phyloP scores from a whole-genome alignment of 78 protist genomes.

The Planoprotostelium fungivorum region DNA sequence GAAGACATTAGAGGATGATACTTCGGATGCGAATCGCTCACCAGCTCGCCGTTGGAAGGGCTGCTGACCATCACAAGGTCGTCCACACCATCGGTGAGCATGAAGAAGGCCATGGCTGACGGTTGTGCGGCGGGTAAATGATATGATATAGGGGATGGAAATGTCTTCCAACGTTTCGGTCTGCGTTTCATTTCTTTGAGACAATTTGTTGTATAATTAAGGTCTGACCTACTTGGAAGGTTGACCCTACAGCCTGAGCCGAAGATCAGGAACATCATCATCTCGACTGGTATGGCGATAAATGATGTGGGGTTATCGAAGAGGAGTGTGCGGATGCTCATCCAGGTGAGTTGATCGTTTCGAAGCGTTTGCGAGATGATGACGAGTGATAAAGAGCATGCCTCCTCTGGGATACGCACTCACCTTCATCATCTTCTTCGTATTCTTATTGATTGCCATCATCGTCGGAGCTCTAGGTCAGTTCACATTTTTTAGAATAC shows the following conservation, averaged over 20 bases:
- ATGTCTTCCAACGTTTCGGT: too few species aligned
- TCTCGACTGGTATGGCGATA: too few species aligned
- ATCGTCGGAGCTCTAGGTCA: background rate
- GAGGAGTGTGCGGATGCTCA: background rate
- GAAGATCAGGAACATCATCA: too few species aligned
- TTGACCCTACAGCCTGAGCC: too few species aligned
- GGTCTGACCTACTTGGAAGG: too few species aligned
- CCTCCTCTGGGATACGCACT: background rate
- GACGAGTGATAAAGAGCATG: background rate
- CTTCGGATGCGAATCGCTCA: background rate
- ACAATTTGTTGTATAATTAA: too few species aligned
- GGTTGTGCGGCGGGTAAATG: background rate
- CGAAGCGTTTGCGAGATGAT: background rate
- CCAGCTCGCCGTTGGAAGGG: slow-evolving; percentile 43
- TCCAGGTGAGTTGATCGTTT: background rate
- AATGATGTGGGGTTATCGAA: background rate
- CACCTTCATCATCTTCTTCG: background rate
- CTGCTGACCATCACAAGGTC: slow-evolving; percentile 46
- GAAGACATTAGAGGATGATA: background rate
- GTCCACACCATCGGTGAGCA: slow-evolving; percentile 33
- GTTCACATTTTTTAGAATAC: too few species aligned
- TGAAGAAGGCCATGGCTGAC: background rate
- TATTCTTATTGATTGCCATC: background rate
- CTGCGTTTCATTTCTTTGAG: too few species aligned
- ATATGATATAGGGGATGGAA: too few species aligned